Evolutionary conservation across 2,329 filamentous ascomycete genomes (phyloP), one percentile per base, ranked within the genome.

Genomic region (Phaeosphaeriaceae sp.): DNA sequence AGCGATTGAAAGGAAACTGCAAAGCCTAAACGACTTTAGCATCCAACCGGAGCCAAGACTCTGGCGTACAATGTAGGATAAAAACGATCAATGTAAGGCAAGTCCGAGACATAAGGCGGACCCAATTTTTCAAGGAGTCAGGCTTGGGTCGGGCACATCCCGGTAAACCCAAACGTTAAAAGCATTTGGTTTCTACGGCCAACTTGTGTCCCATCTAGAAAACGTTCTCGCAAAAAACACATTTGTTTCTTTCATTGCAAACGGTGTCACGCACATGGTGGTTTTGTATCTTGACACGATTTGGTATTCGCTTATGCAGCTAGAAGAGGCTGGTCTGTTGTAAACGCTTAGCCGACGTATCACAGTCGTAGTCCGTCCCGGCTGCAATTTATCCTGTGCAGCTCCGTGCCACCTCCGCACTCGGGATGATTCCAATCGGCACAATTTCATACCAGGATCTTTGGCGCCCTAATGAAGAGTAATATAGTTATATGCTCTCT

Each of bases 401-500:
- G 56, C 56, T 42, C 56, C 54, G 50, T 60, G 45, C 47, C 57
- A 63, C 47, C 48, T 60, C 52, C 54, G 54, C 50, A 40, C 37
- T 61, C 49, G 18, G 54, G 60, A 48, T 42, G 40, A 42, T 58
- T 51, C 63, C 57, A 66, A 65, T 64, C 52, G 58, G 60, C 54
- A 60, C 46, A 42, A 54, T 29, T 30, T 17, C 46, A 51, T 45
- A 50, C 52, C 43, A 61, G 56, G 50, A 41, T 50, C 50, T 52
- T 54, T 58, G 53, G 46, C 39, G 46, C 48, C 48, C 52, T 63
- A 67, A 71, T 67, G 52, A 67, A 70, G 39, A 38, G 50, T 53
- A 71, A 70, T 69, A 35, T 68, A 68, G 50, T 53, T 63, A 66
- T 44, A 58, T 63, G 54, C 46, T 55, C 54, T 61, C 47, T 57